Evolutionary conservation across 495 filamentous ascomycete genomes (phyloP).

Genomic region (Aspergillus bridgeri): DNA sequence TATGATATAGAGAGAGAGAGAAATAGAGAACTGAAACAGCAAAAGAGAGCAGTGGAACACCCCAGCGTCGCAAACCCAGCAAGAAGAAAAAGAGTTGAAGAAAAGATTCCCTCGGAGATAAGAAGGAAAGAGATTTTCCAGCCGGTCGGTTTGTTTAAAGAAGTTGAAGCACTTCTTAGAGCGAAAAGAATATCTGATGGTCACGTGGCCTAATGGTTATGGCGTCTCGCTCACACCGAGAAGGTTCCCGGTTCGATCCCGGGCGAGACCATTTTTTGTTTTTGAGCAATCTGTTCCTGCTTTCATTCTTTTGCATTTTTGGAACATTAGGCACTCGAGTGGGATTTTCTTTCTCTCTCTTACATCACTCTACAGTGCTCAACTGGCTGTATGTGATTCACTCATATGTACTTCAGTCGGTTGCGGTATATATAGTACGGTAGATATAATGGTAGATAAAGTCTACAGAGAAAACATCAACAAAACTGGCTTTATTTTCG

Average conservation of each 20-base stretch:
- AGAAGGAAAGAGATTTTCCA: not conserved
- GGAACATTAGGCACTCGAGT: too few species aligned
- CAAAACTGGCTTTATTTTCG: too few species aligned
- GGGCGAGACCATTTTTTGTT: conserved; percentile 36
- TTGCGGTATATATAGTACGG: too few species aligned
- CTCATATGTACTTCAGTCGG: too few species aligned
- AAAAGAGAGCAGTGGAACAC: too few species aligned
- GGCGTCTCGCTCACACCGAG: conserved; percentile 27
- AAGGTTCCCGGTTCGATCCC: conserved; percentile 40
- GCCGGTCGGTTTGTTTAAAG: too few species aligned
- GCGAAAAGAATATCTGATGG: too few species aligned
- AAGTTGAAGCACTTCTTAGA: too few species aligned
- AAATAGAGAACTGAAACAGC: not conserved
- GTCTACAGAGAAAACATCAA: too few species aligned
- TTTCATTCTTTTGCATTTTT: conserved; percentile 6
- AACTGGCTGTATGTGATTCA: too few species aligned
- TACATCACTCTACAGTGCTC: too few species aligned
- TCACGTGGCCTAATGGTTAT: conserved; percentile 27
- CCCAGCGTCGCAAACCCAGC: not conserved
- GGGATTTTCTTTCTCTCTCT: not conserved
- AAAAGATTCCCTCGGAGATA: not conserved
- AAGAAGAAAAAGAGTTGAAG: not conserved
- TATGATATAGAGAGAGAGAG: not conserved
- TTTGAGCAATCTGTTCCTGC: not conserved
- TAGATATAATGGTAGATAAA: too few species aligned